Percentiles rank a stretch among this genome's conserved stretches.
Conservation (phyloP, 306 rosid genomes). For the Neltuma alba region DNA sequence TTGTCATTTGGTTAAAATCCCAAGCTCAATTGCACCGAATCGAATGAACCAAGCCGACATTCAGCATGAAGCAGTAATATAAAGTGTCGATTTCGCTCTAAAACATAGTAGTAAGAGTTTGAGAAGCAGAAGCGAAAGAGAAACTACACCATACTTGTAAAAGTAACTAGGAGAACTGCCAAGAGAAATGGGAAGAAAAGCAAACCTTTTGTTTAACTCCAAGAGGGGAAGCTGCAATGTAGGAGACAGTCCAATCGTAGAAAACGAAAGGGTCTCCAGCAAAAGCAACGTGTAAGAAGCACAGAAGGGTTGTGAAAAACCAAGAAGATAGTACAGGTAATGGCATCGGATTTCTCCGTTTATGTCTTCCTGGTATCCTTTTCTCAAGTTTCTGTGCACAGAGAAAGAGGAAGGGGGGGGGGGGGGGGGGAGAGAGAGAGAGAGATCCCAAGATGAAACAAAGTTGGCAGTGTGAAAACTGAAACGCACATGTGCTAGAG, state of each 20-base stretch:
- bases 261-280: conserved; percentile 75
- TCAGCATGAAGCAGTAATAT: background rate
- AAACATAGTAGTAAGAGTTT: background rate
- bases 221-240: conserved; percentile 67
- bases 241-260: conserved; percentile 86
- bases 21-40: background rate
- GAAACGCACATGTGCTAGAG: conserved; percentile 41
- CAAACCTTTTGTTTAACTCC: conserved; percentile 77
- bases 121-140: background rate
- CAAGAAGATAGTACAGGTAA: conserved; percentile 42
- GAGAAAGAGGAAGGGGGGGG: too few relatives aligned
- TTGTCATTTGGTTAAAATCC: background rate
- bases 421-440: conserved; percentile 7
- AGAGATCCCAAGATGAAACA: background rate
- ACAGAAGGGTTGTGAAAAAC: conserved; percentile 43
- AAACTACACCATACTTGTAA: background rate
- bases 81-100: background rate
- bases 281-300: conserved; percentile 49
- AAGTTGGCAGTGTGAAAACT: background rate
- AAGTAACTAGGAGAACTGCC: conserved; percentile 1
- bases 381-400: conserved; percentile 17
- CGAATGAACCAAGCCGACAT: background rate
- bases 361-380: background rate
- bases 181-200: conserved; percentile 1
- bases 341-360: conserved; percentile 37